Evolutionary conservation across 2,329 filamentous ascomycete genomes (phyloP).

Genomic region (Paracamarosporium sp.): DNA sequence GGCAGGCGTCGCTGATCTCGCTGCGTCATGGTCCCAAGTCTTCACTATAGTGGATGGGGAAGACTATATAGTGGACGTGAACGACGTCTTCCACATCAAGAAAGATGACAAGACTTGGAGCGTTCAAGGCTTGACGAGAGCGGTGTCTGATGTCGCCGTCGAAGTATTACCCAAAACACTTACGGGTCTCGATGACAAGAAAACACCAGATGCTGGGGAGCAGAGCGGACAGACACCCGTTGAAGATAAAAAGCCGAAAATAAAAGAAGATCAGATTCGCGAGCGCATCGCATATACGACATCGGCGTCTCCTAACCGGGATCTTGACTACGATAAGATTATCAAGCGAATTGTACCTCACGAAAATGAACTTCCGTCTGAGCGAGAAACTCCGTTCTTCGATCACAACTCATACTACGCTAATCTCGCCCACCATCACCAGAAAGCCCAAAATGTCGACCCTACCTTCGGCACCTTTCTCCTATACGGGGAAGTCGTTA

Average conservation of each 20-base stretch:
- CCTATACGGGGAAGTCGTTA: constrained; percentile 90
- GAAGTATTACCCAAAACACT: constrained; percentile 32
- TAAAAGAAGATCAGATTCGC: constrained; percentile 36
- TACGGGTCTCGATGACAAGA: constrained; percentile 31
- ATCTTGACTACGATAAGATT: constrained; percentile 76
- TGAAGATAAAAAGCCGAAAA: constrained; percentile 31
- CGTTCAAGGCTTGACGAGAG: constrained; percentile 39
- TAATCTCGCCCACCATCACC: constrained; percentile 72
- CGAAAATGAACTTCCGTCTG: constrained; percentile 69
- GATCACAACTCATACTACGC: constrained; percentile 81
- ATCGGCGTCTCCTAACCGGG: constrained; percentile 58
- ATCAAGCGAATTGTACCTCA: constrained; percentile 79
- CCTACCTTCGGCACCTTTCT: constrained; percentile 76
- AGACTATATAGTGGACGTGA: constrained; percentile 78
- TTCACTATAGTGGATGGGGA: constrained; percentile 69
- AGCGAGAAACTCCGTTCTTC: constrained; percentile 82
- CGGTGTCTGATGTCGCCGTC: constrained; percentile 36
- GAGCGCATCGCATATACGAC: constrained; percentile 37
- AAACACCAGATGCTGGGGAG: constrained; percentile 24
- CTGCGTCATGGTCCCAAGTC: constrained; percentile 71
- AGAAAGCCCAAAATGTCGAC: constrained; percentile 61
- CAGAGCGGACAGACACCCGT: constrained; percentile 21
- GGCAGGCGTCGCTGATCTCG: constrained; percentile 69
- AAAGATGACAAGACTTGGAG: constrained; percentile 61
- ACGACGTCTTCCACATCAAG: constrained; percentile 82